Evolutionary conservation across 1,284 basidiomycete genomes (phyloP), one percentile per base, ranked within the genome.

Genomic region (Polyporus tsugae): DNA sequence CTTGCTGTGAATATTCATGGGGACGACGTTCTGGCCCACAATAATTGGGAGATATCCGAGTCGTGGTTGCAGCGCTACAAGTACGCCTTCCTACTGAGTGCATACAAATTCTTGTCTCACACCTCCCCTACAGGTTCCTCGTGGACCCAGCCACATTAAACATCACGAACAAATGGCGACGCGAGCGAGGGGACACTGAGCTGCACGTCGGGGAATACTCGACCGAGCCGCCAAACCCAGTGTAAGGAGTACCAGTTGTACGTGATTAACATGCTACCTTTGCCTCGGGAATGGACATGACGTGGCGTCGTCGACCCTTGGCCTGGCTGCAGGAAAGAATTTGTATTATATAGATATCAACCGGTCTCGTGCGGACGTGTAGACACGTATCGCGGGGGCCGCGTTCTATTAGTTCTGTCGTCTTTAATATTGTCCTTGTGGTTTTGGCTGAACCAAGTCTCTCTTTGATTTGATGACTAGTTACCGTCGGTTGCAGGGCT

Each of bases 31-130:
- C 84, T 97, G 22, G 91, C 91, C 5, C 94, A 97, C 75, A 84
- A 82, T 44, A 96, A 95, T 76, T 97, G 95, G 94, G 95, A 97
- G 79, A 86, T 97, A 62, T 85, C 87, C 7, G 95, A 96, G 76
- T 84, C 85, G 65, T 97, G 95, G 89, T 82, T 97, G 60, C 86
- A 87, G 66, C 88, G 91, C 78, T 96, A 94, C 75, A 87, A 88
- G 94, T 93, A 75, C 71, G 91, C 85, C 13, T 49, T 64, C 29
- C 58, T 19, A 66, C 64, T 63, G 35, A 49, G 22, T 22, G n/a
- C 19, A 36, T 53, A 62, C 22, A 25, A n/a, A 22, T 2, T 44
- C 33, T 46, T 22, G 64, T 41, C 44, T 57, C 7, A 41, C 35
- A 61, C 62, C 19, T 41, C 36, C 61, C 63, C n/a, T 39, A 1